Conservation (phyloP, 805 yeast species). For the Myxozyma udenii region DNA sequence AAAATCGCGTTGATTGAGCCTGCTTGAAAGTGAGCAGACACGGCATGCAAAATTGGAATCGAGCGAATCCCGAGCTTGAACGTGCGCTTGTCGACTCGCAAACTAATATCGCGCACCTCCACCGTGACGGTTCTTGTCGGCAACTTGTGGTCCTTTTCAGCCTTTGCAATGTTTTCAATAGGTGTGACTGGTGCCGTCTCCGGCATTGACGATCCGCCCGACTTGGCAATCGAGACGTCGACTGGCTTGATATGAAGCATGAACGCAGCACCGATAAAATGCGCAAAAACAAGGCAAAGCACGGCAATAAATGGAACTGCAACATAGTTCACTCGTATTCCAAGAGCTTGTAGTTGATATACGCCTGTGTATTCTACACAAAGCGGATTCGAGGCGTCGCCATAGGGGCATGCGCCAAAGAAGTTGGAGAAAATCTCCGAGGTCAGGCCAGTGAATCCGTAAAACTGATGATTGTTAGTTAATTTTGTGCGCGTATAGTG, state of each 20-base stretch:
- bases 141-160: no score
- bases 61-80: constrained; percentile 19
- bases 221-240: constrained; percentile 51
- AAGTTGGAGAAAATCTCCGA: constrained; percentile 65
- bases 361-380: constrained; percentile 56
- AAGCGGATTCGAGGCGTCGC: constrained; percentile 35
- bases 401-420: constrained; percentile 55
- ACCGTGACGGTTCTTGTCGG: constrained; percentile 23
- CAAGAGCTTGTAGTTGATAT: constrained; percentile 53
- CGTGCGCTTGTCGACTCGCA: constrained; percentile 28
- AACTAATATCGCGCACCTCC: constrained; percentile 31
- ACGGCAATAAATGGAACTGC: constrained; percentile 60
- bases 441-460: constrained; percentile 64
- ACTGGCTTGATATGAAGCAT: constrained; percentile 50
- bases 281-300: constrained; percentile 58
- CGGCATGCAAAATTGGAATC: constrained; percentile 44
- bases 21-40: constrained; percentile 53
- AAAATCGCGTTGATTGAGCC: constrained; percentile 65
- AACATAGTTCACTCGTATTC: constrained; percentile 63
- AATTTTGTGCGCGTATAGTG: no score
- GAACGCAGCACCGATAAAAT: constrained; percentile 49
- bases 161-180: neutral
- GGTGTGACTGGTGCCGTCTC: neutral
- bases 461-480: no score
- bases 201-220: constrained; percentile 26